Evolutionary conservation across 495 filamentous ascomycete genomes (phyloP), one percentile per base, ranked within the genome.

Genomic region (Hyphodiscus hymeniophilus): DNA sequence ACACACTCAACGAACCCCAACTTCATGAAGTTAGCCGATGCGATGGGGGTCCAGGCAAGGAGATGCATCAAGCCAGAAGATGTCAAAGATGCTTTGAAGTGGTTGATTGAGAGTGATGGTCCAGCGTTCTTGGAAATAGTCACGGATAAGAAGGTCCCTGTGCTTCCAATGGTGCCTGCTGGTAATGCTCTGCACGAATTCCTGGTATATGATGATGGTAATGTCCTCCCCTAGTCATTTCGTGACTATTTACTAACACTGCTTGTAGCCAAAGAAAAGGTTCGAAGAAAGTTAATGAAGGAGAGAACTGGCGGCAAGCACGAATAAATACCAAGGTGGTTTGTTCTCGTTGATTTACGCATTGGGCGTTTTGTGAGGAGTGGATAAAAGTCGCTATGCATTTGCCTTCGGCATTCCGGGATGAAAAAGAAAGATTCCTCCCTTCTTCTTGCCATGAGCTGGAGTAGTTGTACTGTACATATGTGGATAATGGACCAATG

Each of bases 91-190:
- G 82, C 81, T 59, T 72, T 98, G 55, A 80, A 84, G 66, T 95
- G 94, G 87, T 74, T 96, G 63, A 81, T 98, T 52, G 78, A 89
- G 45, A 78, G 74, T 21, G 83, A 89, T 26, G 87, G 86, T 22
- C 86, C 87, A 35, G 82, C 85, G 21, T 71, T 92, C 52, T 69
- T 88, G 17, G 74, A 79, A 52, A 71, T 79, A 20, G 67, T 79
- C 11, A 77, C 75, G 5, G 74, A 79, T 51, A 89, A 94, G 75
- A 95, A 96, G 79, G 87, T 97, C n/a, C 90, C 94, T 36, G 94
- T 98, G 13, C 70, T 98, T 43, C 92, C 92, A 16, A 97, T 97
- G 92, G 92, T 98, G 40, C 89, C 90, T 18, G 81, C 75, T 24
- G 92, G 94, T 24, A 79, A 72, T 49, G 94, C 74, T 49, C 72